A percentile compares a stretch with the other conserved stretches of the same genome.
Conservation (phyloP, 805 yeast species). For the Naumovozyma castellii region DNA sequence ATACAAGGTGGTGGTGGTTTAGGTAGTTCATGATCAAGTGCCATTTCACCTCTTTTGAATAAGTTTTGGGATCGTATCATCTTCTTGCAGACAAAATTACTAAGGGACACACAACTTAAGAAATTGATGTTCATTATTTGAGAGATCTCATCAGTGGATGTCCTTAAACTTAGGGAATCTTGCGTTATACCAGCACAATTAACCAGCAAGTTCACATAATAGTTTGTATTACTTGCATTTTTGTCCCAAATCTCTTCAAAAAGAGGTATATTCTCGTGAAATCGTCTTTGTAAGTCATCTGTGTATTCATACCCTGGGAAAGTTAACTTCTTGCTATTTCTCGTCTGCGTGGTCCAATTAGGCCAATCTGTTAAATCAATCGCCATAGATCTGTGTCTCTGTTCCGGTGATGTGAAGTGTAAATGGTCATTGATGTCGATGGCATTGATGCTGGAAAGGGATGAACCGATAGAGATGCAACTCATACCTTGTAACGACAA, state of each 20-base stretch:
- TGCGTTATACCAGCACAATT: slow-evolving; percentile 30
- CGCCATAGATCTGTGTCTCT: slow-evolving; percentile 21
- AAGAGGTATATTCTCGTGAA: not conserved
- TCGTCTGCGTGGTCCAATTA: slow-evolving; percentile 10
- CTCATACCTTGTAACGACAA: slow-evolving; percentile 21
- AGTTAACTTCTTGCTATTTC: not conserved
- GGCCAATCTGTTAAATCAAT: slow-evolving; percentile 26
- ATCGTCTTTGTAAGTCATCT: not conserved
- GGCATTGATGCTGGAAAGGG: slow-evolving; percentile 4
- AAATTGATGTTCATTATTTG: slow-evolving; percentile 23
- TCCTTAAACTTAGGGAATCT: slow-evolving; percentile 15
- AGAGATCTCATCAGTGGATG: slow-evolving; percentile 9
- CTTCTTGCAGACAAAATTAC: slow-evolving; percentile 14
- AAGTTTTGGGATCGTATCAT: slow-evolving; percentile 12
- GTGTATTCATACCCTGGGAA: slow-evolving; percentile 12
- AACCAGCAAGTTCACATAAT: slow-evolving; percentile 17
- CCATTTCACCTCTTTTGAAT: not conserved
- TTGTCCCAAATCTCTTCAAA: slow-evolving; percentile 1
- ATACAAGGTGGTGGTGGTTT: slow-evolving; percentile 10
- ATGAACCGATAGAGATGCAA: slow-evolving; percentile 23
- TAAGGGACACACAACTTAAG: slow-evolving; percentile 18
- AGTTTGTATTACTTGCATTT: slow-evolving; percentile 3
- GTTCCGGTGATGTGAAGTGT: slow-evolving; percentile 6
- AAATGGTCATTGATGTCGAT: slow-evolving; percentile 7
- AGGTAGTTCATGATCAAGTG: not conserved